Conservation (phyloP, 768 basidiomycete species). For the Galerina marginata region DNA sequence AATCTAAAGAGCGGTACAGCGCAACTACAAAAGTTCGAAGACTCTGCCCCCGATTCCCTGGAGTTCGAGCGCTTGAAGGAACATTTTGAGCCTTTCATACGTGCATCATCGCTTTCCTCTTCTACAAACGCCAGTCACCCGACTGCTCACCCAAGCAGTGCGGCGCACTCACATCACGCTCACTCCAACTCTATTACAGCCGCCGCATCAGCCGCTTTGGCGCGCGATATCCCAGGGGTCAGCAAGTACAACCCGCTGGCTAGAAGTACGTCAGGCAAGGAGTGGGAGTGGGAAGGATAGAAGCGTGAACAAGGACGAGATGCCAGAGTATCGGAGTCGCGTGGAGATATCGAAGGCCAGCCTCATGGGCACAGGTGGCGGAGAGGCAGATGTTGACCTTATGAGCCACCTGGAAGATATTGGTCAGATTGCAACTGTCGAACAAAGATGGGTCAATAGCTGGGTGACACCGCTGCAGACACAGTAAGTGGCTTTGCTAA, state of each 20-base stretch:
- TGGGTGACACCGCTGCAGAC: constrained; percentile 74
- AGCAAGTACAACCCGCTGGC: constrained; percentile 74
- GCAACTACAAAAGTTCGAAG: constrained; percentile 90
- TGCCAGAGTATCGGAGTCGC: constrained; percentile 76
- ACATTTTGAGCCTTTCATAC: constrained; percentile 95
- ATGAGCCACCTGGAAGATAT: constrained; percentile 67
- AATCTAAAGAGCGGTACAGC: constrained; percentile 58
- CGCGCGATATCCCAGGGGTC: constrained; percentile 86
- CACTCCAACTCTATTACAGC: constrained; percentile 85
- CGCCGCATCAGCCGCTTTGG: constrained; percentile 87
- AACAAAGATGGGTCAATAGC: constrained; percentile 82
- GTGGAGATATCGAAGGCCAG: constrained; percentile 66
- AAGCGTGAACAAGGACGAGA: constrained; percentile 74
- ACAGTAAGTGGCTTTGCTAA: constrained; percentile 49
- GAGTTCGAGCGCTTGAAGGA: constrained; percentile 96
- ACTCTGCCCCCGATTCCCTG: constrained; percentile 80
- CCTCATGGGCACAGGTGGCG: constrained; percentile 59
- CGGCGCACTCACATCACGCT: constrained; percentile 70
- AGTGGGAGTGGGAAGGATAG: constrained; percentile 62
- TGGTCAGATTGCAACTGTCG: constrained; percentile 69
- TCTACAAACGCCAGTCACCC: constrained; percentile 56
- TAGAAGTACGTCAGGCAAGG: constrained; percentile 48
- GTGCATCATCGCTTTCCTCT: constrained; percentile 78
- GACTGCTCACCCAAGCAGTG: constrained; percentile 49
- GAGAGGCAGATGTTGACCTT: constrained; percentile 73